Evolutionary conservation across 768 basidiomycete genomes (phyloP), one percentile per base, ranked within the genome.

Genomic region (Auriscalpium vulgare): DNA sequence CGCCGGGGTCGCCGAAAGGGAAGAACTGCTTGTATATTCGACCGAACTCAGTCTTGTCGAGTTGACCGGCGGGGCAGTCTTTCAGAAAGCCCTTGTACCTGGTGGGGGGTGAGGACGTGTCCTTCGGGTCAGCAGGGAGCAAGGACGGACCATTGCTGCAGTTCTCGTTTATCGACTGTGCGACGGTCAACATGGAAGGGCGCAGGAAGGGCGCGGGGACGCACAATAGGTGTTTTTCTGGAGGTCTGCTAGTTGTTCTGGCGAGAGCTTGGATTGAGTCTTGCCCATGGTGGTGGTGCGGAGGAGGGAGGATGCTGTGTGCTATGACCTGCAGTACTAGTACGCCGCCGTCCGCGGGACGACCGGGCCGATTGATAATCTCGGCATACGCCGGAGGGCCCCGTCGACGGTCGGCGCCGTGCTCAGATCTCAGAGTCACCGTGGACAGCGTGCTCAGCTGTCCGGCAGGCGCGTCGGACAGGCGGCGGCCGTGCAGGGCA

Each of bases 1-100:
- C 89, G 57, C 77, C 84, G 8, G 97, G 95, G 71, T 99, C 95
- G 59, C 97, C 97, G 66, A 99, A 99, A 23, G 97, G 97, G 79
- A 99, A 99, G 87, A 99, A 99, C 71, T 98, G 97, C 69, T 94
- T 93, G 81, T 98, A 99, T 78, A 99, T 99, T 71, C 88, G 86
- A 66, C 88, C 81, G 75, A 99, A 99, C 70, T 95, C 95, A 55
- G 83, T 77, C 78, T 92, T 97, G 81, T 97, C 90, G 66, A 99
- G 83, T 62, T 94, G 90, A 44, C 97, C 97, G 4, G 92, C 89
- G 1, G 97, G 97, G 69, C 97, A 99, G 73, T 99, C 97, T 73
- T 94, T 97, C 68, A 95, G 83, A 76, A 98, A 99, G 47, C 97
- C 97, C 73, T 98, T 98, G 81, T 98, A 95, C 95, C 91, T 95